These are phyloP conservation scores for Pyricularia sp. DNA, from an alignment of 2,329 filamentous ascomycete species.

Conservation along the genomic window DNA sequence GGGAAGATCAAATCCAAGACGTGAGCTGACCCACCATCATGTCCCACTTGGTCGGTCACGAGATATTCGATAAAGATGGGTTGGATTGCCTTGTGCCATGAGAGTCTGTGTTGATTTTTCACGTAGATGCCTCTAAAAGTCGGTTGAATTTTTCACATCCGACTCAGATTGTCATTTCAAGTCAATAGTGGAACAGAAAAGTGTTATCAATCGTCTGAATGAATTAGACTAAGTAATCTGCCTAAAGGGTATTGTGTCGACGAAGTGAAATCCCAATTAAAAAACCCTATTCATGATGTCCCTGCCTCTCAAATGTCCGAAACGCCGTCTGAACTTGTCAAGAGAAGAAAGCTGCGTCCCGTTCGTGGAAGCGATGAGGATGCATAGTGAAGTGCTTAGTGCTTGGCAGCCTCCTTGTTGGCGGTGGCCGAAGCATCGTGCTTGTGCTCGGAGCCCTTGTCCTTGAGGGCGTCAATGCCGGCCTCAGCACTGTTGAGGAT, in stretches of 20 bases:
- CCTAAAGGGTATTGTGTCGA: background rate
- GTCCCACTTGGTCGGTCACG: too few relatives aligned
- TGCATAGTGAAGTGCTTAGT: constrained; percentile 17
- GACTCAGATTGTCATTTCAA: background rate
- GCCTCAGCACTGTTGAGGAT: constrained; percentile 16
- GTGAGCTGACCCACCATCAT: too few relatives aligned
- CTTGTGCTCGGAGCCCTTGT: constrained; percentile 23
- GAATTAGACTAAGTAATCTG: constrained; percentile 3
- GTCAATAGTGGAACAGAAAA: background rate
- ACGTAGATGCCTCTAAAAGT: too few relatives aligned
- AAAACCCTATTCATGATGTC: background rate
- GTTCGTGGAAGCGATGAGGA: background rate
- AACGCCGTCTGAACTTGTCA: background rate
- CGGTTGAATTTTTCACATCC: too few relatives aligned
- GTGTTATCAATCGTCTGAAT: background rate
- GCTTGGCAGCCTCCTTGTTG: constrained; percentile 27
- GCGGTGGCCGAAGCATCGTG: constrained; percentile 24
- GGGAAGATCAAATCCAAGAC: too few relatives aligned
- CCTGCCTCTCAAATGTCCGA: background rate
- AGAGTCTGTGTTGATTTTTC: too few relatives aligned
- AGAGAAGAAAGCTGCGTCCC: background rate
- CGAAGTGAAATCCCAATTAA: background rate
- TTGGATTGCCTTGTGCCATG: too few relatives aligned
- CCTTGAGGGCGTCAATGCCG: constrained; percentile 21
- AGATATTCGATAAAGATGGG: too few relatives aligned